Percentiles rank a stretch among this genome's conserved stretches.
These are phyloP conservation scores for Chlamydomonas schloesseri DNA, from an alignment of 139 green algal genomes.

Conservation along the genomic window DNA sequence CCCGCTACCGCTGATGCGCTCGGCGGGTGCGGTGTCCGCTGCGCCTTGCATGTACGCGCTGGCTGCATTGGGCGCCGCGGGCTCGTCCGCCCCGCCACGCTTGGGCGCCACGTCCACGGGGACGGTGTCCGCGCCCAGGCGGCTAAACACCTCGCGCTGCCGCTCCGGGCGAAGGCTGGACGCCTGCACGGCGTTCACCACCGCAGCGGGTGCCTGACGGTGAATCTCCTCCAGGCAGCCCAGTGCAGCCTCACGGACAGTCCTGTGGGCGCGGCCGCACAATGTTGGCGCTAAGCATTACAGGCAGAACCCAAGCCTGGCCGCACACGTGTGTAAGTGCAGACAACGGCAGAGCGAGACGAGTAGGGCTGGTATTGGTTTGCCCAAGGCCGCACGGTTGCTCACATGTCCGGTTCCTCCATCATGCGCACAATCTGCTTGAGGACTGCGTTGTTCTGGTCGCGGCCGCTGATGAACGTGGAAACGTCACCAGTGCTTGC, in stretches of 20 bases:
- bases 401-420: constrained; percentile 63
- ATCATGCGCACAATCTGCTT: constrained; percentile 57
- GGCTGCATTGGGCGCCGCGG: too few species aligned
- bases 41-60: not conserved
- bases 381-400: not conserved
- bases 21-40: not conserved
- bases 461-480: not conserved
- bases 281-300: too few species aligned
- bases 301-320: too few species aligned
- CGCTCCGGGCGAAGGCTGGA: constrained; percentile 53
- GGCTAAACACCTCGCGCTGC: constrained; percentile 46
- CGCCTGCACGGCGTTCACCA: constrained; percentile 53
- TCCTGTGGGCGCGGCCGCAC: constrained; percentile 41
- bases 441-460: constrained; percentile 52
- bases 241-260: constrained; percentile 66
- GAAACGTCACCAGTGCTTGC: constrained; percentile 13
- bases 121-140: constrained; percentile 9
- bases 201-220: constrained; percentile 43
- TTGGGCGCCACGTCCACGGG: not conserved
- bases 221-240: constrained; percentile 68
- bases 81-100: too few species aligned
- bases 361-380: too few species aligned
- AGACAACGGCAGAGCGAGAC: too few species aligned
- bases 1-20: not conserved
- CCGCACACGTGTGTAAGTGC: too few species aligned